Evolutionary conservation across 2,329 filamentous ascomycete species (phyloP).

Genomic region (Fusarium falciforme): DNA sequence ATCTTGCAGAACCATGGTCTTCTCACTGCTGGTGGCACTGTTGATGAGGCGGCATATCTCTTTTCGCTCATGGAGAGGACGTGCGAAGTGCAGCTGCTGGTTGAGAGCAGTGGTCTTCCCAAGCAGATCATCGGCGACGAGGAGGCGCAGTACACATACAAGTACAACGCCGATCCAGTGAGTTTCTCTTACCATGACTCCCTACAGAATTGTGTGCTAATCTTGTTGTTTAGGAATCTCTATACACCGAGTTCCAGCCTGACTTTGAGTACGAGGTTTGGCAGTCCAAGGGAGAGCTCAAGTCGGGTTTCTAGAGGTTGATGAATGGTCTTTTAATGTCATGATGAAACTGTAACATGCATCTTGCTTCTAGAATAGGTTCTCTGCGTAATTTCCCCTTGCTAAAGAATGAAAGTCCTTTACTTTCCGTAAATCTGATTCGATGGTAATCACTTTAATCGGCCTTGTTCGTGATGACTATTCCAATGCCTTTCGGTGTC

Average conservation of each 20-base stretch:
- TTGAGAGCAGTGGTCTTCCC: conserved; percentile 42
- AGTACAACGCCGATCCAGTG: conserved; percentile 47
- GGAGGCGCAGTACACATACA: conserved; percentile 54
- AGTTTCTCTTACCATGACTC: not conserved
- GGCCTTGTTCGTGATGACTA: not conserved
- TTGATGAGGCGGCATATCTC: conserved; percentile 75
- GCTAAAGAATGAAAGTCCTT: not conserved
- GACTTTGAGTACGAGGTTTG: conserved; percentile 50
- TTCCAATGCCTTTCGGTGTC: not conserved
- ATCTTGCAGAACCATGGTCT: conserved; percentile 75
- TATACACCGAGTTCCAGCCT: conserved; percentile 51
- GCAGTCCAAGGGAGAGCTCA: conserved; percentile 44
- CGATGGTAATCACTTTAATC: not conserved
- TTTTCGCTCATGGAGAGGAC: conserved; percentile 56
- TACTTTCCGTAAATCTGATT: not conserved
- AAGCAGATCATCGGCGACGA: conserved; percentile 50
- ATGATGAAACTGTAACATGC: not conserved
- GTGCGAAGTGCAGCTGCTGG: conserved; percentile 50
- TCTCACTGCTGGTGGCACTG: conserved; percentile 70
- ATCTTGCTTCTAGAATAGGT: not conserved
- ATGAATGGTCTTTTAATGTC: not conserved
- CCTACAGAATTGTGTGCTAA: not conserved
- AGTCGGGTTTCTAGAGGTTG: conserved; percentile 14
- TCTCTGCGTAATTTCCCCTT: not conserved
- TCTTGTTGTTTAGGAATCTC: conserved; percentile 38